Conservation (phyloP, 1,139 yeast species). For the Sugiyamaella novakii region DNA sequence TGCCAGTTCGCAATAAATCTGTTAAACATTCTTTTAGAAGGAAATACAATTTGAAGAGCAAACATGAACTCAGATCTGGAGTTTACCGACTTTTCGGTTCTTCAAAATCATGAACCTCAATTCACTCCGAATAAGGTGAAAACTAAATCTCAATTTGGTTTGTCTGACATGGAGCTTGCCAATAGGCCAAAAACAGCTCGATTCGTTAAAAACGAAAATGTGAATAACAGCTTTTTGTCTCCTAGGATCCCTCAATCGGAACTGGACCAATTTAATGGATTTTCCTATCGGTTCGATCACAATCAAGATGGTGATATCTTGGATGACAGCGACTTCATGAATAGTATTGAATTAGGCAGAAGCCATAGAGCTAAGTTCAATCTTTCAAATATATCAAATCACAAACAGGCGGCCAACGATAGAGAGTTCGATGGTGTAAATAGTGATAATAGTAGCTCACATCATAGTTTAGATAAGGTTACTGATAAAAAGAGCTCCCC, state of each 20-base stretch:
- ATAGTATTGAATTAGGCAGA: slow-evolving; percentile 20
- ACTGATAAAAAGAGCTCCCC: slow-evolving; percentile 23
- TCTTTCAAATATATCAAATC: slow-evolving; percentile 8
- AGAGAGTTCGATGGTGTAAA: neutral
- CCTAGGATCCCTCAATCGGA: slow-evolving; percentile 30
- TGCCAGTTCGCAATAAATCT: too few species aligned
- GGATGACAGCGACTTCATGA: slow-evolving; percentile 13
- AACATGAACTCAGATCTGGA: slow-evolving; percentile 18
- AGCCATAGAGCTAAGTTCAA: slow-evolving; percentile 11
- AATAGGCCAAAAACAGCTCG: slow-evolving; percentile 5
- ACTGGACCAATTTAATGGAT: slow-evolving; percentile 32
- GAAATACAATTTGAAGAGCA: too few species aligned
- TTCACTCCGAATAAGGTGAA: neutral
- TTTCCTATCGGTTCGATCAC: slow-evolving; percentile 22
- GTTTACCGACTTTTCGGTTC: too few species aligned
- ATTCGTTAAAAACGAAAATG: neutral
- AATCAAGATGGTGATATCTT: slow-evolving; percentile 7
- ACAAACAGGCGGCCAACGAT: neutral
- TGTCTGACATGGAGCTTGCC: neutral
- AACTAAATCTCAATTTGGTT: neutral
- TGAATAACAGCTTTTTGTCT: slow-evolving; percentile 27
- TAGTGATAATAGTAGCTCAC: slow-evolving; percentile 15
- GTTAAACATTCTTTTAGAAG: too few species aligned
- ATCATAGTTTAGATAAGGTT: slow-evolving; percentile 22
- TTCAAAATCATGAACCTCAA: too few species aligned